These are phyloP conservation scores for Hura crepitans DNA, from an alignment of 441 rosid species.

Conservation along the genomic window DNA sequence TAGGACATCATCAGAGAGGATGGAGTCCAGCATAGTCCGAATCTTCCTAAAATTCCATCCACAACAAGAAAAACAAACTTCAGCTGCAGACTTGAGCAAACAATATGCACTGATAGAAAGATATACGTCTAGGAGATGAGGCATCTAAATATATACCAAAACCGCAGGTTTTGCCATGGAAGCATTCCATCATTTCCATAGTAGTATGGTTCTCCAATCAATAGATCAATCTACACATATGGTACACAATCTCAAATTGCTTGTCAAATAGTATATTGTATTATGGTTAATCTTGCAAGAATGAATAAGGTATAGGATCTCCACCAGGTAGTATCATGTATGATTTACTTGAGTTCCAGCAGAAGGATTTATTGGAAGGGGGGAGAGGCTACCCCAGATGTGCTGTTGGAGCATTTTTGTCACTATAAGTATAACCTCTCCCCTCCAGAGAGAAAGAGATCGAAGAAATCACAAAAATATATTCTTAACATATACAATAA, in stretches of 20 bases:
- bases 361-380: not conserved
- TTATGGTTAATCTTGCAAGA: not conserved
- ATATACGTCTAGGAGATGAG: not conserved
- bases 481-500: not conserved
- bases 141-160: slow-evolving; percentile 56
- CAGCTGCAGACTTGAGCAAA: not conserved
- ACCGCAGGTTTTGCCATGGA: slow-evolving; percentile 92
- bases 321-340: not conserved
- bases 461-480: not conserved
- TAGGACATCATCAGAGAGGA: slow-evolving; percentile 60
- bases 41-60: slow-evolving; percentile 54
- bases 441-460: not conserved
- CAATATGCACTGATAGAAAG: not conserved
- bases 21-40: slow-evolving; percentile 58
- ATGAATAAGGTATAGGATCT: not conserved
- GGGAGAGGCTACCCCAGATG: not conserved
- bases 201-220: slow-evolving; percentile 87
- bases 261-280: not conserved
- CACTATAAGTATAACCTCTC: not conserved
- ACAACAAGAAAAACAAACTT: no score
- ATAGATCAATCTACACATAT: slow-evolving; percentile 65
- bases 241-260: slow-evolving; percentile 10
- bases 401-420: not conserved
- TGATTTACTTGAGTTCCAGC: not conserved
- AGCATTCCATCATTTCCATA: slow-evolving; percentile 72